Evolutionary conservation across 805 yeast genomes (phyloP).

Genomic region (Yamadazyma phyllophila): DNA sequence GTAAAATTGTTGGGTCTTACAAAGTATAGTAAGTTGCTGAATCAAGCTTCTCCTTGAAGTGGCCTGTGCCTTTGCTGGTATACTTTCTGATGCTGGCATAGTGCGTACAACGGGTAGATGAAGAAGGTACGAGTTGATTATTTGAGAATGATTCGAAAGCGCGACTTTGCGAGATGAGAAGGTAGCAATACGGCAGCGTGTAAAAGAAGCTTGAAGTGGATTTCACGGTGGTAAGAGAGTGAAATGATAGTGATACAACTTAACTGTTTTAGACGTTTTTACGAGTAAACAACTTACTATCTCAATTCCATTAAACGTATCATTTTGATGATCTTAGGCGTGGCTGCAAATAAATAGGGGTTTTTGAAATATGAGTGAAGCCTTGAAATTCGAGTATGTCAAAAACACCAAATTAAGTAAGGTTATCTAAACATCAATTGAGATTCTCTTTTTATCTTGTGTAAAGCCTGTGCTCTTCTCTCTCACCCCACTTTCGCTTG

Average conservation of each 20-base stretch:
- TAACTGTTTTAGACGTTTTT: too few species aligned
- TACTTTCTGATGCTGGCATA: slow-evolving; percentile 1
- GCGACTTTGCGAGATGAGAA: too few species aligned
- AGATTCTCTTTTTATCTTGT: not conserved
- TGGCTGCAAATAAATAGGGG: slow-evolving; percentile 4
- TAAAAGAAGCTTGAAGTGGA: too few species aligned
- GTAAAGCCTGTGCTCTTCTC: not conserved
- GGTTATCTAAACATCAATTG: not conserved
- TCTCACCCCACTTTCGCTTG: not conserved
- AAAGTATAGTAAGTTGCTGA: not conserved
- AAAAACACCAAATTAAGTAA: not conserved
- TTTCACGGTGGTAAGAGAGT: too few species aligned
- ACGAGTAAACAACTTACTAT: too few species aligned
- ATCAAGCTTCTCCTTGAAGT: not conserved
- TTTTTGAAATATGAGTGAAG: not conserved
- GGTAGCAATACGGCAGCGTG: too few species aligned
- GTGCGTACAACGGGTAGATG: not conserved
- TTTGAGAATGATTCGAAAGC: too few species aligned
- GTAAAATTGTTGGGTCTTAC: slow-evolving; percentile 57
- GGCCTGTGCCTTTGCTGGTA: not conserved
- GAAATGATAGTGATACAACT: too few species aligned
- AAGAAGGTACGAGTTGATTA: too few species aligned
- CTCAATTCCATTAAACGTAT: too few species aligned
- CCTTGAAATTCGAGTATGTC: too few species aligned
- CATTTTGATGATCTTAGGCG: not conserved